Evolutionary conservation across 768 basidiomycete genomes (phyloP).

Genomic region (Crucibulum laeve): DNA sequence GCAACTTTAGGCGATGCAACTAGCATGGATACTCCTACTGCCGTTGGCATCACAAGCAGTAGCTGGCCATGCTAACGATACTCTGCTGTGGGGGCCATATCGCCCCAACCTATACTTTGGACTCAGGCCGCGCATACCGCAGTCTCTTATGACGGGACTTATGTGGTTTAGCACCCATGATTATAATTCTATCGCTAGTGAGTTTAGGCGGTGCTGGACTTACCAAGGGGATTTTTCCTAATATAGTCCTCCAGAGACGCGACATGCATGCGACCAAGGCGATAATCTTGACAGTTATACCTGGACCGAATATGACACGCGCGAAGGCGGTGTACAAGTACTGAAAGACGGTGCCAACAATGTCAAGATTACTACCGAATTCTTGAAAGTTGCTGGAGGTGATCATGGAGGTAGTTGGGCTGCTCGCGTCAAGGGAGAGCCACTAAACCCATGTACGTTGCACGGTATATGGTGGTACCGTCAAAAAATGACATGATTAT

Average conservation of each 20-base stretch:
- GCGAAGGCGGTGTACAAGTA: slow-evolving; percentile 82
- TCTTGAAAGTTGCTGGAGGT: slow-evolving; percentile 82
- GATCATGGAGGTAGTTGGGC: slow-evolving; percentile 87
- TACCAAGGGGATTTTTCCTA: slow-evolving; percentile 4
- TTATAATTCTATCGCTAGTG: slow-evolving; percentile 66
- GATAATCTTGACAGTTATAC: slow-evolving; percentile 80
- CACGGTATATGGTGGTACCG: background rate
- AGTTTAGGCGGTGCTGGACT: slow-evolving; percentile 22
- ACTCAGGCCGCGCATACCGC: slow-evolving; percentile 75
- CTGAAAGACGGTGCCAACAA: slow-evolving; percentile 81
- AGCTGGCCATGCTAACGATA: slow-evolving; percentile 39
- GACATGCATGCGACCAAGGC: slow-evolving; percentile 87
- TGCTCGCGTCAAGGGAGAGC: slow-evolving; percentile 76
- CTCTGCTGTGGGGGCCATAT: slow-evolving; percentile 81
- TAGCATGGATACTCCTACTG: slow-evolving; percentile 41
- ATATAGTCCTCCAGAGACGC: slow-evolving; percentile 43
- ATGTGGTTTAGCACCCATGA: slow-evolving; percentile 93
- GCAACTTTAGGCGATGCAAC: slow-evolving; percentile 31
- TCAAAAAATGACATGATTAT: slow-evolving; percentile 1
- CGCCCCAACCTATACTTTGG: slow-evolving; percentile 96
- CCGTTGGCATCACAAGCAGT: slow-evolving; percentile 34
- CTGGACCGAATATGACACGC: slow-evolving; percentile 84
- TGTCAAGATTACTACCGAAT: slow-evolving; percentile 77
- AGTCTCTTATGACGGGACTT: slow-evolving; percentile 89
- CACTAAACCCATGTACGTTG: slow-evolving; percentile 57